Evolutionary conservation across 2,329 filamentous ascomycete genomes (phyloP).

Genomic region (Tolypocladium tropicale): DNA sequence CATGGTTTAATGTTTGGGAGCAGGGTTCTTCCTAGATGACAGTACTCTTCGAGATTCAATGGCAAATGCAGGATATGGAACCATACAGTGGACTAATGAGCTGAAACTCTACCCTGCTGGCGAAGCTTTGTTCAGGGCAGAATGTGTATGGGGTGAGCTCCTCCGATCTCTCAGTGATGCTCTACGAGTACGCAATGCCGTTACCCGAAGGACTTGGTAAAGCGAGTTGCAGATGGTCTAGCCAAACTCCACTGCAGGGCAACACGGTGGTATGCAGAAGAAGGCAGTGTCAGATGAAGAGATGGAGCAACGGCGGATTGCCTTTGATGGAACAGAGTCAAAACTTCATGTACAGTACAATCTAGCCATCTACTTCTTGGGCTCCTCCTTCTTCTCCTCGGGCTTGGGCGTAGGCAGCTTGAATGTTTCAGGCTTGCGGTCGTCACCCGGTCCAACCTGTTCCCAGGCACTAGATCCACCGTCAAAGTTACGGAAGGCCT

Average conservation of each 20-base stretch:
- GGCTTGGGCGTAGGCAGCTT: conserved; percentile 94
- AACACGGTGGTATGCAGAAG: neutral
- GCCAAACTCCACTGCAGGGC: neutral
- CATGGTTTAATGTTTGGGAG: neutral
- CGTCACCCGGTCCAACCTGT: conserved; percentile 55
- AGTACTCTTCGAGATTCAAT: neutral
- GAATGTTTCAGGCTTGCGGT: conserved; percentile 78
- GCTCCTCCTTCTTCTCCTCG: conserved; percentile 80
- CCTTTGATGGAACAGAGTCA: neutral
- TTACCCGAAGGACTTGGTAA: neutral
- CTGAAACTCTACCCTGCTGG: neutral
- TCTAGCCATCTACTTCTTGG: conserved; percentile 66
- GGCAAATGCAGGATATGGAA: neutral
- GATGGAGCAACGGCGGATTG: neutral
- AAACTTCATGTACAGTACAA: conserved; percentile 6
- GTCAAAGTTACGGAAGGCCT: conserved; percentile 98
- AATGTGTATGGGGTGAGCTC: neutral
- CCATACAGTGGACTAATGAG: neutral
- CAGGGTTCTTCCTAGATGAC: neutral
- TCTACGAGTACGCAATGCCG: neutral
- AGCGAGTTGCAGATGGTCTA: neutral
- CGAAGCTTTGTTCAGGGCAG: neutral
- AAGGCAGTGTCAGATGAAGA: neutral
- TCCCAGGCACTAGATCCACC: conserved; percentile 67
- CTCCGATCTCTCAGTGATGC: neutral